phyloP scores from a whole-genome alignment of 2,329 filamentous ascomycete species.

The Arthrobotrys pseudoclavata region DNA sequence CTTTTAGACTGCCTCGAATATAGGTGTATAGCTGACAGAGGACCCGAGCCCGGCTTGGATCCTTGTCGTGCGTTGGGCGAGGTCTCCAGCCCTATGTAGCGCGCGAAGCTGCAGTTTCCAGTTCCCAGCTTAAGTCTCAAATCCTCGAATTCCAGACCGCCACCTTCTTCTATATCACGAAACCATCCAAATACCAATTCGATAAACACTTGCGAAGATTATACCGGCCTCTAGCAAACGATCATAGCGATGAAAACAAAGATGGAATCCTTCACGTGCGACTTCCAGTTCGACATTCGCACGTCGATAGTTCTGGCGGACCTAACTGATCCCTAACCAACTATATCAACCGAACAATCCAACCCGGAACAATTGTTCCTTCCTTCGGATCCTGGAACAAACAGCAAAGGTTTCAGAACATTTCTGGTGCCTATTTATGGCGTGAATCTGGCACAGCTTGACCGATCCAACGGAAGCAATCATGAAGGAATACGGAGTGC shows the following conservation, averaged over 20 bases:
- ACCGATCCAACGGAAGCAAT: neutral
- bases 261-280: neutral
- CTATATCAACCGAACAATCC: neutral
- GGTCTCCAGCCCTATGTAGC: constrained; percentile 48
- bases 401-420: neutral
- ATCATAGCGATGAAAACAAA: neutral
- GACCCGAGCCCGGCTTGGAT: neutral
- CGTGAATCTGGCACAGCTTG: neutral
- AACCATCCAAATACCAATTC: neutral
- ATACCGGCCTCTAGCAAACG: neutral
- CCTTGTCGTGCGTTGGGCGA: constrained; percentile 40
- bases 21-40: too few relatives aligned
- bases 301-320: neutral
- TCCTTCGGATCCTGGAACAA: neutral
- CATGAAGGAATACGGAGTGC: neutral
- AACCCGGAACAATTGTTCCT: neutral
- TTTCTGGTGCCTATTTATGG: neutral
- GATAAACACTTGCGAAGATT: neutral
- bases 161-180: too few relatives aligned
- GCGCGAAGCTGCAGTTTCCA: neutral
- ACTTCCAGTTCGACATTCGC: neutral
- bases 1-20: too few relatives aligned
- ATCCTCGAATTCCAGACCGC: neutral
- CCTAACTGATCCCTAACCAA: neutral
- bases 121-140: neutral